A percentile compares a stretch with the other conserved stretches of the same genome.
These are phyloP conservation scores for Penicillium bovifimosum DNA, from an alignment of 495 filamentous ascomycete species.

Conservation along the genomic window DNA sequence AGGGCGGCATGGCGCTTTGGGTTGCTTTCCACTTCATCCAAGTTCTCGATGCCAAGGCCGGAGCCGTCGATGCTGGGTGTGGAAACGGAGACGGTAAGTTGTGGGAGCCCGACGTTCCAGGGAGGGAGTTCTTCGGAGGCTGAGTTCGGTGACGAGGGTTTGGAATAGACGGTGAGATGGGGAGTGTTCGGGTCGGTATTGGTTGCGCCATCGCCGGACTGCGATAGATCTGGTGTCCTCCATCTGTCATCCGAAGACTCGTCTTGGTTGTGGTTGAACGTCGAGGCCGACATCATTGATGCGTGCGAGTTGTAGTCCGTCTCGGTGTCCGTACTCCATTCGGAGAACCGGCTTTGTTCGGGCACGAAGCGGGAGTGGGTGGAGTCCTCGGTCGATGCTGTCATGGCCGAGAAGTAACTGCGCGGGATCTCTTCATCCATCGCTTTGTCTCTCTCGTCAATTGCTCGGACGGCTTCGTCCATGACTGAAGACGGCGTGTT, in stretches of 20 bases:
- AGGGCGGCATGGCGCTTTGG: conserved; percentile 45
- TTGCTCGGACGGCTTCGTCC: conserved; percentile 42
- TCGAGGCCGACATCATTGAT: conserved; percentile 35
- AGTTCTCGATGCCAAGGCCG: conserved; percentile 34
- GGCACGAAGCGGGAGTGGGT: conserved; percentile 17
- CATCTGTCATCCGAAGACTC: conserved; percentile 20
- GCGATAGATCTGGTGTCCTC: conserved; percentile 23
- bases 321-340: conserved; percentile 44
- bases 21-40: conserved; percentile 37
- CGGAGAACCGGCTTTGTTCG: conserved; percentile 43
- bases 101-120: conserved; percentile 24
- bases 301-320: conserved; percentile 30
- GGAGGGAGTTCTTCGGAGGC: conserved; percentile 27
- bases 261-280: conserved; percentile 24
- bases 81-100: conserved; percentile 30
- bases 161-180: conserved; percentile 33
- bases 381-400: conserved; percentile 35
- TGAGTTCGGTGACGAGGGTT: conserved; percentile 33
- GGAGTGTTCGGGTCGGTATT: conserved; percentile 38
- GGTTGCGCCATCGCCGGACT: conserved; percentile 19
- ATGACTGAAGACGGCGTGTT: conserved; percentile 46
- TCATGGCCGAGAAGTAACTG: conserved; percentile 43
- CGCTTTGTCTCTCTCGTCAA: conserved; percentile 33
- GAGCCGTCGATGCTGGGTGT: conserved; percentile 29
- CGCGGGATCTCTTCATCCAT: conserved; percentile 31